Base-by-base conservation (phyloP, 768 basidiomycete genomes). In the Hydnomerulius pinastri region DNA sequence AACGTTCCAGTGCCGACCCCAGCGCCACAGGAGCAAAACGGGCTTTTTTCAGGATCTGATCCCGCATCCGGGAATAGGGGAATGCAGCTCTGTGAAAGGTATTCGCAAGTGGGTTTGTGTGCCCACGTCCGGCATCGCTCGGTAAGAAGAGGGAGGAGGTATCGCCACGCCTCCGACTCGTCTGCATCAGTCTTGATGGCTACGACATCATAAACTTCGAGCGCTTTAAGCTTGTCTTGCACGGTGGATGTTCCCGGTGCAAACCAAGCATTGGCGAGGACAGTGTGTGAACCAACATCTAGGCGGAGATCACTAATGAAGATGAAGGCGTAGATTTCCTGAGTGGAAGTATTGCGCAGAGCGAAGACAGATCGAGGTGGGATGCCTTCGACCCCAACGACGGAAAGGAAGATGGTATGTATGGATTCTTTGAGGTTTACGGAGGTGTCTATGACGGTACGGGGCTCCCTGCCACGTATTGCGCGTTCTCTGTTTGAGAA, bases 61-160 rank as follows among this genome's bases (percentile, higher is more conserved):
- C 58, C 59, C 59, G 57, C 25, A 23, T 71, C 70, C 6, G 57
- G 50, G 36, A 66, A 63, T 4, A 77, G 63, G 0, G 81, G 80
- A 18, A 80, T 64, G 13, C 12, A 33, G 6, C 55, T 42, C 48
- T 68, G 32, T 41, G 52, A 15, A 15, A 54, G n/a, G 57, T 83
- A 84, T 60, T 79, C 77, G 67, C 83, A 85, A 15, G 62, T 62
- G 2, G 59, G 29, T 13, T 50, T 57, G 58, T 85, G 83, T 8
- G 62, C 57, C 82, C 82, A 84, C 0, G 66, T 71, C 21, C 80
- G 74, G 50, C 81, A 81, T 32, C 80, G 74, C 58, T 84, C 83
- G 2, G 72, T 73, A 25, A 80, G 56, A 6, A 69, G 66, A 4
- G 81, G 82, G 2, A 84, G 60, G 23, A 82, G 70, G 46, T 76